A percentile compares a stretch with the other conserved stretches of the same genome.
Conservation (phyloP, 1,284 basidiomycete species). For the Ceratobasidium sp. region DNA sequence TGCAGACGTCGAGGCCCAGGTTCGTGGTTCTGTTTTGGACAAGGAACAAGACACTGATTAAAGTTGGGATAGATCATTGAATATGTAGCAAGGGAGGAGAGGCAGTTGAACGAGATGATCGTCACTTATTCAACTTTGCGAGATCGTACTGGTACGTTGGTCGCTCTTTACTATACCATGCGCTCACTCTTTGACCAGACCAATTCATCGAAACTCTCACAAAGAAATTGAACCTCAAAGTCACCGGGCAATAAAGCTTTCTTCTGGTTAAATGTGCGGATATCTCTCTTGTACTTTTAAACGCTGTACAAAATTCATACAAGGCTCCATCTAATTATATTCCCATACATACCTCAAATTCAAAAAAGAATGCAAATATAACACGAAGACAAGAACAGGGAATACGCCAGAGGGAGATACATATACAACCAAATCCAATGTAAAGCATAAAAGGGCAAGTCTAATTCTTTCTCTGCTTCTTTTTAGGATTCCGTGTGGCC, state of each 20-base stretch:
- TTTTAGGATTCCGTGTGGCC: constrained; percentile 10
- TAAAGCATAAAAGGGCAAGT: too few relatives aligned
- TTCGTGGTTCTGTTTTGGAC: background rate
- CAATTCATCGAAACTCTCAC: constrained; percentile 28
- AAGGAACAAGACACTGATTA: background rate
- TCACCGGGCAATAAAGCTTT: background rate
- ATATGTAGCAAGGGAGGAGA: constrained; percentile 24
- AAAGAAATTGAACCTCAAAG: constrained; percentile 14
- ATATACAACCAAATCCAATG: constrained; percentile 3
- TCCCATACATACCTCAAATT: constrained; percentile 14
- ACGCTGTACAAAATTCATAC: background rate
- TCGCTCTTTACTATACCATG: background rate
- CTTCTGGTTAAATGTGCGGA: background rate
- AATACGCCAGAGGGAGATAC: background rate
- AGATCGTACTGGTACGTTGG: constrained; percentile 13
- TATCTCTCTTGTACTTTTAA: background rate
- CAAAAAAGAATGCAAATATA: background rate
- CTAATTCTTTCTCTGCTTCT: background rate
- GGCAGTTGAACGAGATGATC: constrained; percentile 32
- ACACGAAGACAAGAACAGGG: background rate
- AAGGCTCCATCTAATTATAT: constrained; percentile 32
- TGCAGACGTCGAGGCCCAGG: constrained; percentile 32
- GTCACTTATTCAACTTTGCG: constrained; percentile 11
- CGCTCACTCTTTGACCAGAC: background rate
- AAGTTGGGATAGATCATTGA: constrained; percentile 8